Evolutionary conservation across 768 basidiomycete species (phyloP).

Genomic region (Pisolithus sp.): DNA sequence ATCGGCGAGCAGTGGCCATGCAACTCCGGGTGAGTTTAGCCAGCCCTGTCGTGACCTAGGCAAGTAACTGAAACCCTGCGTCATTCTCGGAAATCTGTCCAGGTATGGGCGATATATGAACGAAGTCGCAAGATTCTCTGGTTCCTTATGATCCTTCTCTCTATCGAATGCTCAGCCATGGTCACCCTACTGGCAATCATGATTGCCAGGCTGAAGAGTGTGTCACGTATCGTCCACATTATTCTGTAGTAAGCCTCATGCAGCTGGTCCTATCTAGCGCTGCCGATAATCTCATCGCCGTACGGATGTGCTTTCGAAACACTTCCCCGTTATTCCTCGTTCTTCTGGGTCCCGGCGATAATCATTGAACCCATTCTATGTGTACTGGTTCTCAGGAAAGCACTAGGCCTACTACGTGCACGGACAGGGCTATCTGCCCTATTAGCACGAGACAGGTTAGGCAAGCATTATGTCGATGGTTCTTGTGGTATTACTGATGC

Average conservation of each 20-base stretch:
- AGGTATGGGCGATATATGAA: constrained; percentile 10
- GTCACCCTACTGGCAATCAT: constrained; percentile 5
- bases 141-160: constrained; percentile 1
- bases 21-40: constrained; percentile 2
- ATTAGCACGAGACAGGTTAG: constrained; percentile 9
- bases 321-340: constrained; percentile 12
- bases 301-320: constrained; percentile 18
- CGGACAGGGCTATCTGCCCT: constrained; percentile 1
- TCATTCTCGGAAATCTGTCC: not conserved
- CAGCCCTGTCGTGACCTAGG: not conserved
- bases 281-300: constrained; percentile 16
- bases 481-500: not conserved
- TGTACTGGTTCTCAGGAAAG: constrained; percentile 16
- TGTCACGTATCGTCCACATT: not conserved
- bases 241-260: not conserved
- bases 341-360: constrained; percentile 21
- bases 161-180: constrained; percentile 2
- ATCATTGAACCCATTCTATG: constrained; percentile 20
- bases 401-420: constrained; percentile 2
- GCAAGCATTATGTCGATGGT: not conserved
- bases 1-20: not conserved
- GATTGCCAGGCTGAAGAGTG: constrained; percentile 2
- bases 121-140: constrained; percentile 2
- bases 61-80: not conserved
- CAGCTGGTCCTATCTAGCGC: constrained; percentile 2